phyloP scores from a whole-genome alignment of 1,284 basidiomycete species.

The Austroboletus olivaceoglutinosus region DNA sequence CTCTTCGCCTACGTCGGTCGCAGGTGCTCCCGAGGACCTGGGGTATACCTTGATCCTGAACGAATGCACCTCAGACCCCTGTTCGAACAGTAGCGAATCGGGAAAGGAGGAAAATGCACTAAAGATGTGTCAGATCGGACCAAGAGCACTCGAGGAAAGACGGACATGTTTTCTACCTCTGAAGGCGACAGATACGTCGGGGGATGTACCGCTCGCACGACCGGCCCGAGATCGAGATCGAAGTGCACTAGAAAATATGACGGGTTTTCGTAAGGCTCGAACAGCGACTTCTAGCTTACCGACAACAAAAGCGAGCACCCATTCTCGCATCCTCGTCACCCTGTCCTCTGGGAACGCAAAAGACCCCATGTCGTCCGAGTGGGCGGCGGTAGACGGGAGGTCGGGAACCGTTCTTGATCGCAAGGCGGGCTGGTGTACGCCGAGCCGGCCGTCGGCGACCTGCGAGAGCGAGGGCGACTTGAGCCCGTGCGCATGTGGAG shows the following conservation, averaged over 20 bases:
- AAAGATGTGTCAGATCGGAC: slow-evolving; percentile 13
- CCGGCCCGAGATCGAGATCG: slow-evolving; percentile 84
- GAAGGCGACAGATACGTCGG: slow-evolving; percentile 57
- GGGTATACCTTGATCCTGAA: slow-evolving; percentile 61
- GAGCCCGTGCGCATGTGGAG: slow-evolving; percentile 3
- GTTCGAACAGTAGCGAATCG: slow-evolving; percentile 80
- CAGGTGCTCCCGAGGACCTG: slow-evolving; percentile 21
- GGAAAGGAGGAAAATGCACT: slow-evolving; percentile 93
- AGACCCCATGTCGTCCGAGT: slow-evolving; percentile 1
- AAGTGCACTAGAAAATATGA: slow-evolving; percentile 63
- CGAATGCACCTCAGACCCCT: slow-evolving; percentile 71
- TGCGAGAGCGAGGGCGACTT: slow-evolving; percentile 29
- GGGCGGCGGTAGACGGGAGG: slow-evolving; percentile 13
- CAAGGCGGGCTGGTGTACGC: slow-evolving; percentile 17
- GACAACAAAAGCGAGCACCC: slow-evolving; percentile 78
- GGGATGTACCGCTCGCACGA: slow-evolving; percentile 72
- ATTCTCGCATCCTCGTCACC: slow-evolving; percentile 57
- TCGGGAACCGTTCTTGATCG: slow-evolving; percentile 44
- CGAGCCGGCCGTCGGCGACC: slow-evolving; percentile 12
- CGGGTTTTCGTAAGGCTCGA: background rate
- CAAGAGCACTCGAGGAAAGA: slow-evolving; percentile 12
- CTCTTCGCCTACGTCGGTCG: slow-evolving; percentile 19
- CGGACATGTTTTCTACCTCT: slow-evolving; percentile 85
- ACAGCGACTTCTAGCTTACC: slow-evolving; percentile 43
- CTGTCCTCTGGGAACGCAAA: slow-evolving; percentile 49